Percentiles rank a stretch among this genome's conserved stretches.
phyloP scores from a whole-genome alignment of 1,284 basidiomycete genomes.

The Moesziomyces sp. region DNA sequence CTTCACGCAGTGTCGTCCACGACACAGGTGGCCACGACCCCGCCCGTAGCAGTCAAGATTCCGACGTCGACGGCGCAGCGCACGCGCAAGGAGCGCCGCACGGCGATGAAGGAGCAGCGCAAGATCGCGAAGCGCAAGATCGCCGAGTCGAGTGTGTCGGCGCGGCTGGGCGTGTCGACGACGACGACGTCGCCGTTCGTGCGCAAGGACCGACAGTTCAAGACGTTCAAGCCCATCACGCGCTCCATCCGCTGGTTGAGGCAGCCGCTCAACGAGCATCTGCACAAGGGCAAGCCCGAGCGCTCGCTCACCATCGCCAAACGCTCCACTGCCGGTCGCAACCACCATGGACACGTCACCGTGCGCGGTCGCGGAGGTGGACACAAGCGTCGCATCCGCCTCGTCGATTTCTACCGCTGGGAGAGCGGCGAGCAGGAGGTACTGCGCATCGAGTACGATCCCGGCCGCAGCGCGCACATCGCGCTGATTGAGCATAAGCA shows the following conservation, averaged over 20 bases:
- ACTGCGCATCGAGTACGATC: conserved; percentile 95
- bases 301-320: conserved; percentile 82
- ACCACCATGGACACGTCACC: conserved; percentile 83
- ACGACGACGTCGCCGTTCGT: conserved; percentile 59
- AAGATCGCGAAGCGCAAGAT: conserved; percentile 43
- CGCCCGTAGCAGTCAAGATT: neutral
- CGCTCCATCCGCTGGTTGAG: conserved; percentile 87
- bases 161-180: conserved; percentile 56
- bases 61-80: conserved; percentile 2
- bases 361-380: conserved; percentile 90
- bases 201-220: conserved; percentile 72
- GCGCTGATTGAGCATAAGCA: conserved; percentile 78
- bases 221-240: conserved; percentile 88
- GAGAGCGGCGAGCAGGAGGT: conserved; percentile 86
- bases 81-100: conserved; percentile 55
- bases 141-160: conserved; percentile 53
- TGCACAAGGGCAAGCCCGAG: conserved; percentile 84
- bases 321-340: conserved; percentile 87
- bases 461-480: conserved; percentile 91
- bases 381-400: conserved; percentile 84
- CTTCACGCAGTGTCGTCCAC: conserved; percentile 31
- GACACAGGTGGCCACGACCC: conserved; percentile 13
- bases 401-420: conserved; percentile 82
- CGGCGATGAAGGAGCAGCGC: conserved; percentile 50
- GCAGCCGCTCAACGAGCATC: conserved; percentile 81